phyloP scores from a whole-genome alignment of 805 yeast species.

The Tetrapisispora phaffii region DNA sequence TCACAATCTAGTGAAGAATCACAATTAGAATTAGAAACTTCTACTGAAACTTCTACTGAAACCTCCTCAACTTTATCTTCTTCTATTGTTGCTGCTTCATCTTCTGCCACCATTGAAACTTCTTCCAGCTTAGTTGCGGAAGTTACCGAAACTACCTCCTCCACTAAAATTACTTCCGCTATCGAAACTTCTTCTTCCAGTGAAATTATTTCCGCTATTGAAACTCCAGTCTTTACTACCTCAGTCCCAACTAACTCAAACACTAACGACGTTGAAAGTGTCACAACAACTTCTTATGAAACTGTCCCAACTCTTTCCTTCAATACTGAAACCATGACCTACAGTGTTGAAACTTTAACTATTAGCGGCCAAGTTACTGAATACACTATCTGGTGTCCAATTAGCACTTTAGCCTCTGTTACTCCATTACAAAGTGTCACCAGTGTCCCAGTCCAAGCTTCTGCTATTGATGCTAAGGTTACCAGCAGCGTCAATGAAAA shows the following conservation, averaged over 20 bases:
- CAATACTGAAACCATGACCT: background rate
- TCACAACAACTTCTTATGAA: background rate
- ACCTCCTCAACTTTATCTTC: background rate
- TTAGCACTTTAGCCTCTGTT: constrained; percentile 8
- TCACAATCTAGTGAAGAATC: background rate
- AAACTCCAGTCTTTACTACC: no score
- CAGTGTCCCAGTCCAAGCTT: background rate
- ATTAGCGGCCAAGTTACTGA: constrained; percentile 2
- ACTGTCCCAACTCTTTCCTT: background rate
- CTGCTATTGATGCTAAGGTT: background rate
- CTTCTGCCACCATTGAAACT: background rate
- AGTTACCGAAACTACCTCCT: background rate
- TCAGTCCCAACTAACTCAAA: no score
- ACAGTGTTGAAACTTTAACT: background rate
- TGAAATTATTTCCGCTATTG: no score
- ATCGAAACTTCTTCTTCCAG: background rate
- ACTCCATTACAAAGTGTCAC: background rate
- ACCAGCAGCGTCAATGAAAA: background rate
- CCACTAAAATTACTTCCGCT: background rate
- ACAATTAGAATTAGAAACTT: background rate
- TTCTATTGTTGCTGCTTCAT: background rate
- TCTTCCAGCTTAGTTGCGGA: background rate
- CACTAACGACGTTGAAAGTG: background rate
- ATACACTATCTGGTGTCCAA: constrained; percentile 30
- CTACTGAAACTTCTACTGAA: background rate